Conservation (phyloP, 306 rosid genomes). For the Quercus variabilis region DNA sequence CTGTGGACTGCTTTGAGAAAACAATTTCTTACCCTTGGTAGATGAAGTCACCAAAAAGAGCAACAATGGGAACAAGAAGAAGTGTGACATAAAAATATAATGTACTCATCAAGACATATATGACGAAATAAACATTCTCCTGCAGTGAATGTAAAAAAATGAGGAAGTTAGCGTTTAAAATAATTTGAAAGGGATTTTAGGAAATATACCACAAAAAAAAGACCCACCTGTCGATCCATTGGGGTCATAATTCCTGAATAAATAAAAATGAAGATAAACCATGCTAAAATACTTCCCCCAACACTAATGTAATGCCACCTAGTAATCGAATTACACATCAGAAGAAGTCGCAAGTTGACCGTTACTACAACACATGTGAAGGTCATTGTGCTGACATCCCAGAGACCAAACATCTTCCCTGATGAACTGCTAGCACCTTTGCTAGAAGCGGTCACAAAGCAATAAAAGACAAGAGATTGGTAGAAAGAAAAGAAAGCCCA, state of each 20-base stretch:
- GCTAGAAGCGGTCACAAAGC: conserved; percentile 54
- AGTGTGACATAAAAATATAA: conserved; percentile 70
- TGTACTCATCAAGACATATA: conserved; percentile 87
- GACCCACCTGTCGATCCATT: conserved; percentile 65
- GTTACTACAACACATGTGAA: conserved; percentile 89
- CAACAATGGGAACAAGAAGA: conserved; percentile 78
- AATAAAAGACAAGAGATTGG: conserved; percentile 81
- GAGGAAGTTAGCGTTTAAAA: conserved; percentile 1
- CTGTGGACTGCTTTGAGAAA: neutral
- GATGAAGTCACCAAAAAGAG: conserved; percentile 79
- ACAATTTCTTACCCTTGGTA: conserved; percentile 71
- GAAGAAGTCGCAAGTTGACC: conserved; percentile 77
- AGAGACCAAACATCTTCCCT: conserved; percentile 79
- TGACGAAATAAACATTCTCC: conserved; percentile 81
- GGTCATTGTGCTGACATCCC: conserved; percentile 98
- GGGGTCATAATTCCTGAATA: conserved; percentile 67
- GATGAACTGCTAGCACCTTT: conserved; percentile 53
- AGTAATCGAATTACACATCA: conserved; percentile 85
- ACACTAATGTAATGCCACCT: conserved; percentile 88
- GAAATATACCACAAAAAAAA: neutral
- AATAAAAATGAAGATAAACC: conserved; percentile 77
- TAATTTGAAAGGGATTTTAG: neutral
- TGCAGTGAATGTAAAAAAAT: conserved; percentile 39
- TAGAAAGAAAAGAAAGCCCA: conserved; percentile 89
- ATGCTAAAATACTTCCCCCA: conserved; percentile 90